Evolutionary conservation across 2,329 filamentous ascomycete species (phyloP), one percentile per base, ranked within the genome.

Genomic region (Clathrospora elynae): DNA sequence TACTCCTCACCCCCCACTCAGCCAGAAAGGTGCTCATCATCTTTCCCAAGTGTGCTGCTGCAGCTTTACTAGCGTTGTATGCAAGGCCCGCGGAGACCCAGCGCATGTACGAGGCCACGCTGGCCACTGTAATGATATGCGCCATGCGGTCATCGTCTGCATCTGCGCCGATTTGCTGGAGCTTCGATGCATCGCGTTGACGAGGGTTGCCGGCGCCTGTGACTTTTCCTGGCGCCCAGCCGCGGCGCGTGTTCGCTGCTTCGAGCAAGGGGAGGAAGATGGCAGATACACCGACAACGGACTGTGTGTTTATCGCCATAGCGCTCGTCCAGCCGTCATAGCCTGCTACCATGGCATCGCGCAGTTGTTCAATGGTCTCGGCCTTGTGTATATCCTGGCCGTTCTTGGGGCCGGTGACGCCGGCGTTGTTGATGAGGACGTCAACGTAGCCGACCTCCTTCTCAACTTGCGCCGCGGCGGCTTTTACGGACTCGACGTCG

Each of bases 391-490:
- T 63, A 24, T 67, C 66, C 4, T 52, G 65, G 23, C 68, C 72
- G 35, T 71, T 68, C n/a, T 48, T 58, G 0, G 78, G 76, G 0
- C 77, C 74, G 4, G 61, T 57, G 31, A 75, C 66, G 17, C 78
- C 78, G 11, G 77, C 77, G 50, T 80, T 80, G 57, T 76, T 75
- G 56, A 80, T 70, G 1, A 80, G 64, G 16, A 80, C 70, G 53
- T 81, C 77, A 42, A 81, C 72, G 51, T 77, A 71, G 28, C 72
- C 74, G 3, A 59, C 59, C 17, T 78, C 72, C 6, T 61, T 49
- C 5, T 70, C 64, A 29, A 80, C 71, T 2, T 62, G 61, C n/a
- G 67, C 62, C 9, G 73, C 75, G 3, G 71, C 74, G 4, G 53
- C 53, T 12, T 67, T 58, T 19, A 78, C 59, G 10, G 74, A 75